Conservation (phyloP, 352 stramenopile genomes). For the Pythium insidiosum region DNA sequence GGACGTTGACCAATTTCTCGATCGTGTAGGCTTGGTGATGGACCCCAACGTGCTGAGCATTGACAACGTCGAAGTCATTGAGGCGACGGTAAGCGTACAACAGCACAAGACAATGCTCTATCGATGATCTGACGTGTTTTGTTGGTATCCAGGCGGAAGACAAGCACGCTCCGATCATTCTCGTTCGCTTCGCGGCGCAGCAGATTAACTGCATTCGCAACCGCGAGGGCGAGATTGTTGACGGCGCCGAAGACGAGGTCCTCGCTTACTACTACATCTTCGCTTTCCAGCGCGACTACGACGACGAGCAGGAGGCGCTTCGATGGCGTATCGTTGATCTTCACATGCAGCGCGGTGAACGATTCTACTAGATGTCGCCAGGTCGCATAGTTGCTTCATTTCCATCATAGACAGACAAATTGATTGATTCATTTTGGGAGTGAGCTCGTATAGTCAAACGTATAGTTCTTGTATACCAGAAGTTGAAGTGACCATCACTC, state of each 20-base stretch:
- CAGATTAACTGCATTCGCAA: slow-evolving; percentile 99
- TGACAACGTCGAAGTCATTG: slow-evolving; percentile 95
- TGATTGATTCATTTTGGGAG: no score
- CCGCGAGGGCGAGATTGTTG: slow-evolving; percentile 93
- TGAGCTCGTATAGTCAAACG: no score
- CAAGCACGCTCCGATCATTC: slow-evolving; percentile 92
- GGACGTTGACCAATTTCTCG: no score
- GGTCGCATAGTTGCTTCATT: no score
- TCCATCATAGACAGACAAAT: no score
- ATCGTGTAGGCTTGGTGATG: slow-evolving; percentile 56
- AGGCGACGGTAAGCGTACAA: slow-evolving; percentile 67
- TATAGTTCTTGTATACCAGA: slow-evolving; percentile 14
- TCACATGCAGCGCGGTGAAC: slow-evolving; percentile 71
- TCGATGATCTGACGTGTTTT: not conserved
- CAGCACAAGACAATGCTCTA: no score
- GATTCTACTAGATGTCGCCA: slow-evolving; percentile 85
- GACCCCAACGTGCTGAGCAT: slow-evolving; percentile 96
- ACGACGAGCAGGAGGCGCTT: slow-evolving; percentile 87
- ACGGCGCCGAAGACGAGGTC: slow-evolving; percentile 96
- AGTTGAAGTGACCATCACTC: slow-evolving; percentile 15
- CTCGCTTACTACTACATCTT: slow-evolving; percentile 97
- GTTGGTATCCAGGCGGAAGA: slow-evolving; percentile 7
- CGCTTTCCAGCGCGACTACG: slow-evolving; percentile 96
- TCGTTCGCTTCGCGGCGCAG: slow-evolving; percentile 97
- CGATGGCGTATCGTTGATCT: slow-evolving; percentile 85